Base-by-base conservation (phyloP, 2,329 filamentous ascomycete genomes). In the Nigrograna mackinnonii region DNA sequence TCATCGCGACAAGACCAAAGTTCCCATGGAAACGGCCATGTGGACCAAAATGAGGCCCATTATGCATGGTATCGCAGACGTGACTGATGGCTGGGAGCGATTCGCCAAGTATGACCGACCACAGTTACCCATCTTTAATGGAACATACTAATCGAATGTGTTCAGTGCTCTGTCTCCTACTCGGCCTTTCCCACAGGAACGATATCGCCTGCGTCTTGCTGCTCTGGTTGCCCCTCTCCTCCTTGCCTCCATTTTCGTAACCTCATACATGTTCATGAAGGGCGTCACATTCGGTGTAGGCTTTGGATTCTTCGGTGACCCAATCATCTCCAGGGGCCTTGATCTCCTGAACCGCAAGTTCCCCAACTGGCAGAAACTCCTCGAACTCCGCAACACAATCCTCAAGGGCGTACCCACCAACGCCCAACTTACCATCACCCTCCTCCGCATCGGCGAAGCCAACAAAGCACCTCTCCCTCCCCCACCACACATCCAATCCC, bases 351-450 rank as follows among this genome's bases (percentile, higher is more conserved):
- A 88, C 64, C 71, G 68, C 12, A 75, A 74, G 33, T 76, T 84
- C 52, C 88, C 88, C 1, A 73, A 84, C 52, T 94, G 89, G 89
- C 78, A 88, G 57, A 87, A 86, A 53, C 73, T 89, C 5, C 73
- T 92, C 13, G 84, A 91, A 56, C 69, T 90, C 9, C 79, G 86
- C 46, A 90, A 90, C 22, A 89, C 86, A 0, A 64, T 94, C 1
- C 80, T 95, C 37, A 89, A 87, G 60, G 88, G 89, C 2, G 84
- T 94, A 0, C 90, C 90, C 1, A 95, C 89, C 2, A 94, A 95
- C 60, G 88, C 89, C 3, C 90, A 95, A 60, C 79, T 95, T 14
- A 84, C 89, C 0, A 73, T 95, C 20, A 95, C 89, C 0, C 77
- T 95, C 2, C 80, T 95, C 9, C 86, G 90, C 4, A 83, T 92